Percentiles rank a stretch among this genome's conserved stretches.
These are phyloP conservation scores for Capsicum baccatum DNA, from an alignment of 257 asterid species.

Conservation along the genomic window DNA sequence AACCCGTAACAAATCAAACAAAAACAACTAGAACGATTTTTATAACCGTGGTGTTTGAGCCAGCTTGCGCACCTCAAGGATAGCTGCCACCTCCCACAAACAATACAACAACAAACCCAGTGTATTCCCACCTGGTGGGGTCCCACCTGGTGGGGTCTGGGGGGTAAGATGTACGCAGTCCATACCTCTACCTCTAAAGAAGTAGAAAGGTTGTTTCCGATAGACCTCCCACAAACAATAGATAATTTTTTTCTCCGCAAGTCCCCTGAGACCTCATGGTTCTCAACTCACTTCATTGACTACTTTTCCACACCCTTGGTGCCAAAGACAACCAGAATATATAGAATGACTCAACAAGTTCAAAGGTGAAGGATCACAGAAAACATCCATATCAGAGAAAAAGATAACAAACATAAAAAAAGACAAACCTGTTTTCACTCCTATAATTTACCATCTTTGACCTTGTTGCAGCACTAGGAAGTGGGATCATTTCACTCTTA, in stretches of 20 bases:
- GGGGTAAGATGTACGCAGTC: no score
- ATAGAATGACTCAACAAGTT: neutral
- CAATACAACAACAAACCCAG: neutral
- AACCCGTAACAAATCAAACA: neutral
- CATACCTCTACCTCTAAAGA: no score
- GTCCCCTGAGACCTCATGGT: neutral
- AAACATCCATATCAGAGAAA: neutral
- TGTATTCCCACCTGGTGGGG: no score
- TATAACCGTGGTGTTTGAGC: neutral
- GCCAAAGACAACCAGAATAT: neutral
- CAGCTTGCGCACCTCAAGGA: neutral
- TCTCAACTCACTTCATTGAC: constrained; percentile 2
- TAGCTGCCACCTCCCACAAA: neutral
- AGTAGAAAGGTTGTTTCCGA: no score
- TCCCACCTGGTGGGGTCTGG: no score
- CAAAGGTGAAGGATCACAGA: neutral
- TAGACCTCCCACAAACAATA: neutral
- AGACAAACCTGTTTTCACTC: constrained; percentile 78
- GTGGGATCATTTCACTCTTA: constrained; percentile 78
- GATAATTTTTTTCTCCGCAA: no score
- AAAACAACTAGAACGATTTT: neutral
- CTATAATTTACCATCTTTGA: constrained; percentile 60
- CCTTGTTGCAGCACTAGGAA: constrained; percentile 71
- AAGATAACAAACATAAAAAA: neutral
- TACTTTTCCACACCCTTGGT: neutral